Percentiles rank a stretch among this genome's conserved stretches.
phyloP scores from a whole-genome alignment of 129 eudicot genomes.

The Tagetes patula region DNA sequence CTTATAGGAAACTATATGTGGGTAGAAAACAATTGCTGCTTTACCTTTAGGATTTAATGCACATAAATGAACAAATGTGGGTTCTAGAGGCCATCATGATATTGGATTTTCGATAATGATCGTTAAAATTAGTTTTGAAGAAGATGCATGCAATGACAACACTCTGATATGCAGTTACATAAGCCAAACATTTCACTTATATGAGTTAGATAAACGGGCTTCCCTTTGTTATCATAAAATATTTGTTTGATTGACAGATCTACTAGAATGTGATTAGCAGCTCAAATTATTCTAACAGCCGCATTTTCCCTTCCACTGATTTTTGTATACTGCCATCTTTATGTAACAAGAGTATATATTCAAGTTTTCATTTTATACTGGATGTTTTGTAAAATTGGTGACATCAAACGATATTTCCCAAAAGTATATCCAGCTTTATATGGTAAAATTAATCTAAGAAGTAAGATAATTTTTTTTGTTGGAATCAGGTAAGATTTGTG shows the following conservation, averaged over 20 bases:
- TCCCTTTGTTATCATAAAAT: background rate
- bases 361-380: background rate
- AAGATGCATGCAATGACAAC: background rate
- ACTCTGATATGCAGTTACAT: background rate
- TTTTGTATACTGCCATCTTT: background rate
- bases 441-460: background rate
- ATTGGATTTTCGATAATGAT: background rate
- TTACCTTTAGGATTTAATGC: background rate
- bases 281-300: background rate
- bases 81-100: background rate
- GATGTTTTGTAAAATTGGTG: background rate
- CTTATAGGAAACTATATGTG: background rate
- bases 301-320: background rate
- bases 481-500: constrained; percentile 1
- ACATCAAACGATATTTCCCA: background rate
- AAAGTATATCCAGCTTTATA: background rate
- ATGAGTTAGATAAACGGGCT: background rate
- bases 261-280: background rate
- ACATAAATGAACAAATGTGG: background rate
- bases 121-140: background rate
- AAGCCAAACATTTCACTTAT: background rate
- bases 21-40: background rate
- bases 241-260: background rate
- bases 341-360: background rate
- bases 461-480: constrained; percentile 6